phyloP scores from a whole-genome alignment of 1,139 yeast genomes.

The Nadsonia commutata region DNA sequence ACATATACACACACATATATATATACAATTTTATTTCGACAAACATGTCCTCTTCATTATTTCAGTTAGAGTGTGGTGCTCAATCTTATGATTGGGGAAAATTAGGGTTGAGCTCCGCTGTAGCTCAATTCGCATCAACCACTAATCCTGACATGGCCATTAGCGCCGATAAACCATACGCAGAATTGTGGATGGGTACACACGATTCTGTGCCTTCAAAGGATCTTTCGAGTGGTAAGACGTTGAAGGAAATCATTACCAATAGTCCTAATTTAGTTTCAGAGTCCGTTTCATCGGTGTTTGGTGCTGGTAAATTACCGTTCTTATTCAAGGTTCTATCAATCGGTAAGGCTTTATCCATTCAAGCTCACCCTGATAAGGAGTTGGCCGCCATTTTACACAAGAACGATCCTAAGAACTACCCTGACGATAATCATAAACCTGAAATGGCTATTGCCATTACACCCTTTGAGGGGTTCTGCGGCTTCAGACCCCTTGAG shows the following conservation, averaged over 20 bases:
- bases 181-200: slow-evolving; percentile 91
- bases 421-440: slow-evolving; percentile 96
- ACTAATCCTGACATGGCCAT: slow-evolving; percentile 48
- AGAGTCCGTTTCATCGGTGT: slow-evolving; percentile 42
- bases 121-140: slow-evolving; percentile 68
- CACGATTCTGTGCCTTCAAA: slow-evolving; percentile 87
- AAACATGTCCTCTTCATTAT: slow-evolving; percentile 10
- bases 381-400: slow-evolving; percentile 62
- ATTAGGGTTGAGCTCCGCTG: slow-evolving; percentile 69
- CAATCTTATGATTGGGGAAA: slow-evolving; percentile 83
- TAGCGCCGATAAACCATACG: slow-evolving; percentile 49
- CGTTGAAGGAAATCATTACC: slow-evolving; percentile 51
- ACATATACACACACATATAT: too few species aligned
- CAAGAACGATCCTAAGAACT: slow-evolving; percentile 73
- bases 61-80: slow-evolving; percentile 27
- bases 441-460: slow-evolving; percentile 99
- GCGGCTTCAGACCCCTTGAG: slow-evolving; percentile 88
- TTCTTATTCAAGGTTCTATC: slow-evolving; percentile 87
- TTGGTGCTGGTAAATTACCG: slow-evolving; percentile 69
- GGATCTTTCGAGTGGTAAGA: slow-evolving; percentile 36
- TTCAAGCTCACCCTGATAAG: slow-evolving; percentile 98
- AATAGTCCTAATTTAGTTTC: slow-evolving; percentile 48
- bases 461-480: slow-evolving; percentile 90
- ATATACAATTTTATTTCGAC: neutral
- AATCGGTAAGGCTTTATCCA: slow-evolving; percentile 79